phyloP scores from a whole-genome alignment of 768 basidiomycete genomes.

The Trametes villosa region DNA sequence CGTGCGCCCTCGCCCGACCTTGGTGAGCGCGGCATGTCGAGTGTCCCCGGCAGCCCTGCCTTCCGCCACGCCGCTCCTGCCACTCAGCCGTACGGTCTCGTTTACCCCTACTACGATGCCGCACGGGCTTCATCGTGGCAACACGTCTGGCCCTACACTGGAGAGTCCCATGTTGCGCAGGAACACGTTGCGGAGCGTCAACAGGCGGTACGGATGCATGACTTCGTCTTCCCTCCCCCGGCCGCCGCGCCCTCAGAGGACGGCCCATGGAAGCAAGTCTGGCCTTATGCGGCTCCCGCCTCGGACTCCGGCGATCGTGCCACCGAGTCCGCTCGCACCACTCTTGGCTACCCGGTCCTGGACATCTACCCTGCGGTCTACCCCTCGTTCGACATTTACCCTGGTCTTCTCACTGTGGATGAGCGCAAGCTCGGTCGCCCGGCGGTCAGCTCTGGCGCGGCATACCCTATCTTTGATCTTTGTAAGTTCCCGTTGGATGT shows the following conservation, averaged over 20 bases:
- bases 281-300: conserved; percentile 19
- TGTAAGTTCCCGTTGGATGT: conserved; percentile 24
- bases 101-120: conserved; percentile 18
- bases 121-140: conserved; percentile 9
- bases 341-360: conserved; percentile 23
- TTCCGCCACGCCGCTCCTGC: not conserved
- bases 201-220: not conserved
- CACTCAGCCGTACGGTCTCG: conserved; percentile 1
- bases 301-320: not conserved
- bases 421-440: conserved; percentile 17
- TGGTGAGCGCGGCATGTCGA: conserved; percentile 18
- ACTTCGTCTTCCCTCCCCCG: conserved; percentile 12
- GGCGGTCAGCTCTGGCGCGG: conserved; percentile 8
- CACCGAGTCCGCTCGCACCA: not conserved
- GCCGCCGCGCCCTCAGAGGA: not conserved
- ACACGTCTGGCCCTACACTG: conserved; percentile 20
- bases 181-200: not conserved
- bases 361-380: conserved; percentile 45
- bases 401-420: conserved; percentile 19
- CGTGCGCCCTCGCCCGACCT: conserved; percentile 26
- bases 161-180: not conserved
- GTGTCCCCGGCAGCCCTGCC: conserved; percentile 14
- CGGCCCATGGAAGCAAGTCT: conserved; percentile 24
- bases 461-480: conserved; percentile 41
- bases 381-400: conserved; percentile 44